A percentile compares a stretch with the other conserved stretches of the same genome.
Evolutionary conservation across 2,329 filamentous ascomycete species (phyloP).

Genomic region (Penicillium sp.): DNA sequence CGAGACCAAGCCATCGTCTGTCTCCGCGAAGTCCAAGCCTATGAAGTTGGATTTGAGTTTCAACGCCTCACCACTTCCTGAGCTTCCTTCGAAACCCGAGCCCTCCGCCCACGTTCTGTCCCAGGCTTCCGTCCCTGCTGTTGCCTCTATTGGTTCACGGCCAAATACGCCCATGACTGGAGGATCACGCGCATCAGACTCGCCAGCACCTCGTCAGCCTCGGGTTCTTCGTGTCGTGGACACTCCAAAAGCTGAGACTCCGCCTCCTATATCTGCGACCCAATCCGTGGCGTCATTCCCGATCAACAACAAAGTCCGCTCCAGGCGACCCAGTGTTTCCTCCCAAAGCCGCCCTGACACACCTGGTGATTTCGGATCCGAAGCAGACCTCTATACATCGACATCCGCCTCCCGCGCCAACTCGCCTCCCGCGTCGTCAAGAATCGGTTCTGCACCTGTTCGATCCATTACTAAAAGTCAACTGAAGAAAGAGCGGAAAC

Average conservation of each 20-base stretch:
- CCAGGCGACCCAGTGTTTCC: constrained; percentile 51
- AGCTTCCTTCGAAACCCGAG: constrained; percentile 32
- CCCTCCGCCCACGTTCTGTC: constrained; percentile 26
- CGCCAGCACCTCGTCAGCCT: constrained; percentile 46
- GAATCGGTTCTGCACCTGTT: constrained; percentile 64
- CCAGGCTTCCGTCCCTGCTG: constrained; percentile 34
- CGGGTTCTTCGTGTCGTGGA: constrained; percentile 62
- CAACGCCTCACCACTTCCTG: constrained; percentile 22
- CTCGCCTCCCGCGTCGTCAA: constrained; percentile 58
- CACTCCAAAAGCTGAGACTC: constrained; percentile 58
- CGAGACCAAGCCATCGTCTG: constrained; percentile 16
- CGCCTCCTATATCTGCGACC: constrained; percentile 35
- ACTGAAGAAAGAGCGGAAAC: constrained; percentile 62
- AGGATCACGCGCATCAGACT: constrained; percentile 44
- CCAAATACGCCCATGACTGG: constrained; percentile 54
- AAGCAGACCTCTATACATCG: constrained; percentile 63
- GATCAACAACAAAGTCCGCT: constrained; percentile 37
- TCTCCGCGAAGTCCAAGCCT: constrained; percentile 35
- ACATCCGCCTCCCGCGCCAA: constrained; percentile 64
- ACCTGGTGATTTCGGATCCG: constrained; percentile 63
- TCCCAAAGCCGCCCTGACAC: constrained; percentile 65
- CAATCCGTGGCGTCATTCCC: constrained; percentile 40
- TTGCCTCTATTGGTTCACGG: constrained; percentile 48
- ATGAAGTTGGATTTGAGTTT: constrained; percentile 41
- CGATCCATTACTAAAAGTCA: constrained; percentile 66